A percentile compares a stretch with the other conserved stretches of the same genome.
phyloP scores from a whole-genome alignment of 495 filamentous ascomycete species.

The Penicillium canariense region DNA sequence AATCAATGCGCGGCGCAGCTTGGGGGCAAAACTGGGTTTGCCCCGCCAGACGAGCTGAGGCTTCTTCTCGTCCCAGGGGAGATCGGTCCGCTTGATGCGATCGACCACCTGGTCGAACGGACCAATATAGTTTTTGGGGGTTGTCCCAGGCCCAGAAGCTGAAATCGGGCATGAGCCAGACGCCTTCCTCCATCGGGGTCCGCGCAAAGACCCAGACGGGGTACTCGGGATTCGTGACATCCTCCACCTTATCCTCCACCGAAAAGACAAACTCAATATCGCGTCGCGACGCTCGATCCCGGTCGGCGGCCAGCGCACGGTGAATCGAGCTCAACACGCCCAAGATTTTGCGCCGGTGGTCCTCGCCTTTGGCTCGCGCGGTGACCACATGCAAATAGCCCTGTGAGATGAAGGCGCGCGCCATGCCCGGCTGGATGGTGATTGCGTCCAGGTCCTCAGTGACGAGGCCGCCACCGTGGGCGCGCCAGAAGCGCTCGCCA shows the following conservation, averaged over 20 bases:
- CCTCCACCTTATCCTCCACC: conserved; percentile 50
- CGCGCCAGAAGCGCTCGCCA: conserved; percentile 32
- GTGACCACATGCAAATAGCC: conserved; percentile 41
- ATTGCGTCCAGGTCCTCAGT: conserved; percentile 35
- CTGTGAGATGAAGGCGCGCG: conserved; percentile 30
- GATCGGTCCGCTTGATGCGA: conserved; percentile 30
- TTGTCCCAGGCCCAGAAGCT: conserved; percentile 72
- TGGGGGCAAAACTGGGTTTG: conserved; percentile 42
- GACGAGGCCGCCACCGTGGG: conserved; percentile 21
- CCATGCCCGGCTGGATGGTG: conserved; percentile 33
- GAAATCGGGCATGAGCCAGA: conserved; percentile 78
- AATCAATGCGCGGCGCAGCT: conserved; percentile 49
- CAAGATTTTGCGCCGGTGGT: conserved; percentile 45
- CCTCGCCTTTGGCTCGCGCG: conserved; percentile 34
- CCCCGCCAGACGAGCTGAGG: conserved; percentile 69
- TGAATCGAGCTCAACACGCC: conserved; percentile 47
- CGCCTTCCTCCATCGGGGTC: conserved; percentile 36
- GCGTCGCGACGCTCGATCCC: conserved; percentile 47
- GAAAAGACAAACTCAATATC: conserved; percentile 63
- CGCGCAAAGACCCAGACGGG: conserved; percentile 53
- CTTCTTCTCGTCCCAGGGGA: conserved; percentile 50
- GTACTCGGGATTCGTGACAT: conserved; percentile 44
- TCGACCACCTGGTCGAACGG: conserved; percentile 58
- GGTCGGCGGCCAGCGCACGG: conserved; percentile 41
- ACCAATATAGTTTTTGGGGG: conserved; percentile 55